Percentiles rank a stretch among this genome's conserved stretches.
Evolutionary conservation across 2,329 filamentous ascomycete species (phyloP).

Genomic region (Trichoderma atroviride): DNA sequence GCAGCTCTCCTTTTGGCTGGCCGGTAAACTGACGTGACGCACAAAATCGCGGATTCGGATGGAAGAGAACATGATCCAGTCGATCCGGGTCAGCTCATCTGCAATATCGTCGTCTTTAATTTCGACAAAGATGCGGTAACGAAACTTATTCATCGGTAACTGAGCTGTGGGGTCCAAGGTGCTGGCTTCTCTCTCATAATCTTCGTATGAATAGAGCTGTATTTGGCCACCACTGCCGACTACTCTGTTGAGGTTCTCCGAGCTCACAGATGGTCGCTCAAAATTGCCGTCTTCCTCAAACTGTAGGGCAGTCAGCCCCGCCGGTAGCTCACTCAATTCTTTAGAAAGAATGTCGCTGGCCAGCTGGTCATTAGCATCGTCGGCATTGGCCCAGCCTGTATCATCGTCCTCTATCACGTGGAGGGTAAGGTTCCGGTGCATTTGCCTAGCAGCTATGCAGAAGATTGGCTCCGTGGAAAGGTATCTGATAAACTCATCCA

Average conservation of each 20-base stretch:
- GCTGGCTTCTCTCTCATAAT: conserved; percentile 78
- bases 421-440: conserved; percentile 74
- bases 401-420: conserved; percentile 84
- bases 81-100: conserved; percentile 88
- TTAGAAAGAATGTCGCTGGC: conserved; percentile 42
- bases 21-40: conserved; percentile 79
- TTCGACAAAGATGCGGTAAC: conserved; percentile 90
- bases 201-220: conserved; percentile 69
- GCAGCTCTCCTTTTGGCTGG: conserved; percentile 72
- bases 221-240: conserved; percentile 48
- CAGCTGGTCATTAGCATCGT: conserved; percentile 52
- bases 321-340: conserved; percentile 45
- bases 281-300: conserved; percentile 51
- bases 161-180: conserved; percentile 70
- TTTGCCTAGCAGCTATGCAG: conserved; percentile 81
- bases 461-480: conserved; percentile 81
- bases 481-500: conserved; percentile 74
- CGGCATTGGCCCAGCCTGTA: conserved; percentile 85
- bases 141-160: conserved; percentile 75
- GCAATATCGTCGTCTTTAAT: conserved; percentile 83
- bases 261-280: conserved; percentile 51
- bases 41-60: conserved; percentile 92
- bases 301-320: conserved; percentile 51
- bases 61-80: conserved; percentile 97
- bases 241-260: conserved; percentile 47